A percentile compares a stretch with the other conserved stretches of the same genome.
Evolutionary conservation across 108 stramenopile genomes (phyloP).

Genomic region (Chaetoceros tenuissimus): DNA sequence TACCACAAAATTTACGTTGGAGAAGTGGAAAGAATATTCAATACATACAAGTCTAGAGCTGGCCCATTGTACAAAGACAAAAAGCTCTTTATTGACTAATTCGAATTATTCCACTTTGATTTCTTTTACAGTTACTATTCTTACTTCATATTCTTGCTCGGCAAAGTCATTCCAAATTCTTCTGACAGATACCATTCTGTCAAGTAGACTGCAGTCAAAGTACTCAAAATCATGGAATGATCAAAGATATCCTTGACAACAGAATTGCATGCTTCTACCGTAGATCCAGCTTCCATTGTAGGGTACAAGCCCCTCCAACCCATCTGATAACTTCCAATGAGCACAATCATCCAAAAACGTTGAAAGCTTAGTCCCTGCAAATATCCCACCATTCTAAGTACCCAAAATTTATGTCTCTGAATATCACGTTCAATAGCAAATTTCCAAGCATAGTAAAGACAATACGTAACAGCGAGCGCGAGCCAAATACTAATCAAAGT

Average conservation of each 20-base stretch:
- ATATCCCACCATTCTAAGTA: background rate
- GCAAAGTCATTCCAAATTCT: background rate
- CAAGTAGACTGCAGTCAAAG: background rate
- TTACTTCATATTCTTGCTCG: conserved; percentile 8
- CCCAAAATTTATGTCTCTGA: conserved; percentile 2
- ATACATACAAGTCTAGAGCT: conserved; percentile 33
- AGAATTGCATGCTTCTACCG: background rate
- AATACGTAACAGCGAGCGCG: background rate
- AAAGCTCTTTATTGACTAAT: conserved; percentile 37
- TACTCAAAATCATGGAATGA: conserved; percentile 5
- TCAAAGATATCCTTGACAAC: conserved; percentile 8
- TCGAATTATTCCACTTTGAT: conserved; percentile 12
- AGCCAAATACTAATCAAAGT: background rate
- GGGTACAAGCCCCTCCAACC: conserved; percentile 14
- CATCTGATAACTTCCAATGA: background rate
- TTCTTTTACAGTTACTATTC: background rate
- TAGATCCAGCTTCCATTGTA: background rate
- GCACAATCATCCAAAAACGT: background rate
- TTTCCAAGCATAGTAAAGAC: conserved; percentile 2
- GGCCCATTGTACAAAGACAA: conserved; percentile 48
- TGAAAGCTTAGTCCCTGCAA: background rate
- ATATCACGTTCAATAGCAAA: background rate
- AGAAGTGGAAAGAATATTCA: conserved; percentile 32
- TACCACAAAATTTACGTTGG: conserved; percentile 38
- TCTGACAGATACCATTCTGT: conserved; percentile 16